phyloP scores from a whole-genome alignment of 2,329 filamentous ascomycete genomes.

The Penicillium sp. region DNA sequence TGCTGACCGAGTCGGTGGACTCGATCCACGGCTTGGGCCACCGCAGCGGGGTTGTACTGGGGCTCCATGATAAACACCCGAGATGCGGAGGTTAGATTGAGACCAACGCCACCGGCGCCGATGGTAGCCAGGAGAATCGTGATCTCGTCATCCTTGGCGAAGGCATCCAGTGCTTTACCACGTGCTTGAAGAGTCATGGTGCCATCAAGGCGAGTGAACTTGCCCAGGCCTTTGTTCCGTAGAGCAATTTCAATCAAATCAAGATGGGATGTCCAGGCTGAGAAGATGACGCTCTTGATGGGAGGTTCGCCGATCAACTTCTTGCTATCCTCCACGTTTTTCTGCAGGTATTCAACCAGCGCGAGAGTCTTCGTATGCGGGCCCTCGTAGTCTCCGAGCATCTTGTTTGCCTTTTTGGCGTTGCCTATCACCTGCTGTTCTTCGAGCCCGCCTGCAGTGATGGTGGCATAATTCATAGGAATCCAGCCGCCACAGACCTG shows the following conservation, averaged over 20 bases:
- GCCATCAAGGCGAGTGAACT: slow-evolving; percentile 79
- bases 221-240: slow-evolving; percentile 49
- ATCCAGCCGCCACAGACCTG: slow-evolving; percentile 64
- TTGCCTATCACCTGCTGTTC: slow-evolving; percentile 50
- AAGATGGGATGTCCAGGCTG: slow-evolving; percentile 90
- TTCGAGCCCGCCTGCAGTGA: slow-evolving; percentile 57
- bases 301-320: slow-evolving; percentile 60
- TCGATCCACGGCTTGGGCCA: slow-evolving; percentile 90
- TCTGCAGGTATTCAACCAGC: slow-evolving; percentile 68
- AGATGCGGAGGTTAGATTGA: slow-evolving; percentile 82
- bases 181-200: slow-evolving; percentile 75
- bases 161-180: slow-evolving; percentile 68
- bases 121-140: slow-evolving; percentile 87
- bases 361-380: slow-evolving; percentile 90
- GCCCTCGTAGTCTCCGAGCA: slow-evolving; percentile 66
- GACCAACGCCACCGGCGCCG: slow-evolving; percentile 81
- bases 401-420: slow-evolving; percentile 53
- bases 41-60: slow-evolving; percentile 92
- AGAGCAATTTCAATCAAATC: slow-evolving; percentile 86
- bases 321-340: slow-evolving; percentile 55
- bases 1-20: slow-evolving; percentile 89
- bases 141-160: slow-evolving; percentile 66
- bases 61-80: slow-evolving; percentile 97
- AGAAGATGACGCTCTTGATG: slow-evolving; percentile 91
- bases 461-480: slow-evolving; percentile 60